These are phyloP conservation scores for Aspergillus sp. DNA, from an alignment of 2,329 filamentous ascomycete species.

Conservation along the genomic window DNA sequence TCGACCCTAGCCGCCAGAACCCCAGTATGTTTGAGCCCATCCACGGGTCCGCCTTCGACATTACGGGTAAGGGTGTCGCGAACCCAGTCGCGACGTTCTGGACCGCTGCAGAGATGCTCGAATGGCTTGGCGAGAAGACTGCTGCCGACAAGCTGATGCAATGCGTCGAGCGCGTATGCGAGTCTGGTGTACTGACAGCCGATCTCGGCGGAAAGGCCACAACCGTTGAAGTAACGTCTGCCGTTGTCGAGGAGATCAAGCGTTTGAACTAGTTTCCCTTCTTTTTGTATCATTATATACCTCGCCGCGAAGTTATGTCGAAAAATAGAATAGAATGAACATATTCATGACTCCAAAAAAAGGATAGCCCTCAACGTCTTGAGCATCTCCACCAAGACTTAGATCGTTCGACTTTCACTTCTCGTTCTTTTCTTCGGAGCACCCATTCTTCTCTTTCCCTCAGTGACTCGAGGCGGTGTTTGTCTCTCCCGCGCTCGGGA, in stretches of 20 bases:
- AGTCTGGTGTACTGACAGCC: slow-evolving; percentile 54
- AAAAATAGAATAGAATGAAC: not conserved
- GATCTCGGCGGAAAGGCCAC: slow-evolving; percentile 60
- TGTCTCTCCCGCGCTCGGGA: slow-evolving; percentile 11
- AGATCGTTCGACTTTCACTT: not conserved
- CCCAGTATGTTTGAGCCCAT: slow-evolving; percentile 66
- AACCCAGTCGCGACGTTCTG: slow-evolving; percentile 68
- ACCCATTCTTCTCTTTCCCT: slow-evolving; percentile 4
- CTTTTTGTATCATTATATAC: not conserved
- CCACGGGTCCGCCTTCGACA: slow-evolving; percentile 64
- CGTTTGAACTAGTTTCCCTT: slow-evolving; percentile 30
- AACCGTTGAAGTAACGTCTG: slow-evolving; percentile 60
- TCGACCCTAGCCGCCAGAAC: slow-evolving; percentile 62
- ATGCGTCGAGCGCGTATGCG: slow-evolving; percentile 61
- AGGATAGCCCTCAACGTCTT: not conserved
- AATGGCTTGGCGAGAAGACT: slow-evolving; percentile 60
- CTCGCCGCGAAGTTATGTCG: not conserved
- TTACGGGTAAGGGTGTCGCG: slow-evolving; percentile 60
- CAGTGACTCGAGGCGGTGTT: not conserved
- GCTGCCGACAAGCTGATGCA: slow-evolving; percentile 59
- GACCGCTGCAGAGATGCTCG: slow-evolving; percentile 68
- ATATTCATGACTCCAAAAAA: not conserved
- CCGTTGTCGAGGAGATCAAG: slow-evolving; percentile 55
- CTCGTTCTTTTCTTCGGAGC: not conserved
- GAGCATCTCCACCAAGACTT: slow-evolving; percentile 4